Evolutionary conservation across 768 basidiomycete genomes (phyloP), one percentile per base, ranked within the genome.

Genomic region (Dendrothele bispora): DNA sequence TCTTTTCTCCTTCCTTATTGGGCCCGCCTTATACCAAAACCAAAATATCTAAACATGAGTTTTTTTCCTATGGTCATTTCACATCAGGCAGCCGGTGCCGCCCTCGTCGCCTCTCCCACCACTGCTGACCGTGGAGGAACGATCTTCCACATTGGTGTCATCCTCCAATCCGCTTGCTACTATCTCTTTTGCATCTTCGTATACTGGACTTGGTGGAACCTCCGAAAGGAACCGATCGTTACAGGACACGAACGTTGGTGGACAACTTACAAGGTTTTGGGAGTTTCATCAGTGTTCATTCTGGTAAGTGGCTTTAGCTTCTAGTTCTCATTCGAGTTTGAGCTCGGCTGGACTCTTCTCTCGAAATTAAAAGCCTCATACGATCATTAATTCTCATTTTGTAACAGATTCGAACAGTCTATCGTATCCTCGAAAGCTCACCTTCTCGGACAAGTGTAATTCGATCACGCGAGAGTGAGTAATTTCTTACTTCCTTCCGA

Each of bases 91-190:
- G 15, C 7, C 4, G 66, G 64, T 2, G 62, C 57, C 1, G 55
- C 54, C 7, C n/a, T 65, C 12, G 5, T 59, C 53, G 4, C 53
- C 21, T 14, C 17, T 46, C 26, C 4, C 27, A 11, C 51, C 46
- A 20, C 50, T 42, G 2, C 6, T 0, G 43, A 49, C 15, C 32
- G 49, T 11, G 65, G 61, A 3, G n/a, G 15, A 1, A 36, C 53
- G 14, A 40, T 65, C n/a, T 7, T 66, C 39, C 51, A 65, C n/a
- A 52, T n/a, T 2, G 65, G 65, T 15, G 48, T 68, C 4, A 43
- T 39, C 12, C 28, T 61, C 1, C 67, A 67, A 38, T 36, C 53
- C 1, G 10, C 55, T 3, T 67, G 65, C 4, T 68, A 57, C 39
- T 48, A n/a, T 2, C 3, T 62, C 0, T 67, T 49, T 43, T 53